phyloP scores from a whole-genome alignment of 805 yeast genomes.

The Maudiozyma pseudohumilis region DNA sequence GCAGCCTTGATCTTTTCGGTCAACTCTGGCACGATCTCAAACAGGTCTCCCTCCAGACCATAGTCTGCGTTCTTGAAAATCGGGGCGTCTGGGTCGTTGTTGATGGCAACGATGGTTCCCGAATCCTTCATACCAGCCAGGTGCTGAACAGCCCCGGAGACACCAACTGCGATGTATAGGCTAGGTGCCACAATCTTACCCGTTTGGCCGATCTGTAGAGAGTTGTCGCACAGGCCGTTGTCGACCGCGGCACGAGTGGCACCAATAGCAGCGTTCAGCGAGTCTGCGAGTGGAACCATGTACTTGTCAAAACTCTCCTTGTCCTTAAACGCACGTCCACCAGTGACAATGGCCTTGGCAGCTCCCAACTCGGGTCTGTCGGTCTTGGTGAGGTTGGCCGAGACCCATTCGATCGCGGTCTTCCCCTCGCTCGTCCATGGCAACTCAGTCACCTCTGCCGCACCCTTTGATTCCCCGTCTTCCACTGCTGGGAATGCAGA shows the following conservation, averaged over 20 bases:
- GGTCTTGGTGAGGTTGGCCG: constrained; percentile 58
- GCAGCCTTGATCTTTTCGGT: constrained; percentile 41
- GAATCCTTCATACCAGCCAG: constrained; percentile 98
- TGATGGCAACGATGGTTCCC: constrained; percentile 85
- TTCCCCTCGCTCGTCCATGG: constrained; percentile 9
- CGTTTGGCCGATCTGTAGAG: constrained; percentile 95
- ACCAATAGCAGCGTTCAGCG: constrained; percentile 86
- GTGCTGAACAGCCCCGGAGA: constrained; percentile 97
- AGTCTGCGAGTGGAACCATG: constrained; percentile 74
- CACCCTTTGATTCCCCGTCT: constrained; percentile 36
- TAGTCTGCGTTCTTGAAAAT: constrained; percentile 85
- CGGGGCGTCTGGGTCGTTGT: constrained; percentile 91
- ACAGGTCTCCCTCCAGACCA: constrained; percentile 83
- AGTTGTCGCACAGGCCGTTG: constrained; percentile 89
- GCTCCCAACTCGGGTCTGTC: constrained; percentile 89
- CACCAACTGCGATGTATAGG: constrained; percentile 83
- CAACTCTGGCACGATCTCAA: constrained; percentile 81
- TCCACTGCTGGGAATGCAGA: constrained; percentile 60
- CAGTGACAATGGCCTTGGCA: constrained; percentile 74
- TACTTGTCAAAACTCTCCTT: constrained; percentile 76
- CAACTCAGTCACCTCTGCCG: constrained; percentile 30
- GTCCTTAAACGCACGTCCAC: constrained; percentile 89
- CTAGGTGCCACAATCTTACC: constrained; percentile 98
- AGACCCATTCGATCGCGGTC: constrained; percentile 39
- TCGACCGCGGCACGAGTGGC: constrained; percentile 98